Evolutionary conservation across 1,284 basidiomycete genomes (phyloP).

Genomic region (Melanopsichium pennsylvanicum): DNA sequence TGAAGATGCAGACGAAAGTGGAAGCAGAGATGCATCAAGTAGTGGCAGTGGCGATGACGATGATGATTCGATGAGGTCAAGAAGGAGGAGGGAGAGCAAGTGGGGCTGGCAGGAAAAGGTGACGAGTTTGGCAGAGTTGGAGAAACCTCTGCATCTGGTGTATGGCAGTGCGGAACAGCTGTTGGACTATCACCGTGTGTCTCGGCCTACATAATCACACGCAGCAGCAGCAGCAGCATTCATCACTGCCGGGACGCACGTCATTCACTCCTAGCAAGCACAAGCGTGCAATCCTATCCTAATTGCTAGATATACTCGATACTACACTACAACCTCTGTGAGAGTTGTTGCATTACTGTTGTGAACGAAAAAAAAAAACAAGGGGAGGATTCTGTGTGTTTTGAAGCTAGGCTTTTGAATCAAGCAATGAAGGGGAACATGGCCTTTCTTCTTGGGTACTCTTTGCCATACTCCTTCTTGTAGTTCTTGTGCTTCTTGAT

Average conservation of each 20-base stretch:
- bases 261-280: no score
- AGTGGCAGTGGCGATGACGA: constrained; percentile 12
- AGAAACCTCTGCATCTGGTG: constrained; percentile 48
- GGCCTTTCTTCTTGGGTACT: constrained; percentile 81
- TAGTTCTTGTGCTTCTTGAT: constrained; percentile 88
- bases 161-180: constrained; percentile 56
- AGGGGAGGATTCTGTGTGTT: no score
- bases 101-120: constrained; percentile 42
- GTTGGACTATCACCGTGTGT: constrained; percentile 57
- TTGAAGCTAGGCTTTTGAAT: no score
- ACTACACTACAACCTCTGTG: no score
- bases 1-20: not conserved
- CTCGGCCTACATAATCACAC: constrained; percentile 55
- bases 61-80: constrained; percentile 26
- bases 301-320: no score
- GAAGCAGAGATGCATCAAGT: no score
- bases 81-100: not conserved
- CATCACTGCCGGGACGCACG: no score
- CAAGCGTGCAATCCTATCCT: no score
- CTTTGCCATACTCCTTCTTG: constrained; percentile 85
- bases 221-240: no score
- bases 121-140: constrained; percentile 44
- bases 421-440: constrained; percentile 77
- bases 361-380: no score
- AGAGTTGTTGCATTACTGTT: no score